Evolutionary conservation across 371 early-diverging fungal species (phyloP), one percentile per base, ranked within the genome.

Genomic region (Mucor racemosus): DNA sequence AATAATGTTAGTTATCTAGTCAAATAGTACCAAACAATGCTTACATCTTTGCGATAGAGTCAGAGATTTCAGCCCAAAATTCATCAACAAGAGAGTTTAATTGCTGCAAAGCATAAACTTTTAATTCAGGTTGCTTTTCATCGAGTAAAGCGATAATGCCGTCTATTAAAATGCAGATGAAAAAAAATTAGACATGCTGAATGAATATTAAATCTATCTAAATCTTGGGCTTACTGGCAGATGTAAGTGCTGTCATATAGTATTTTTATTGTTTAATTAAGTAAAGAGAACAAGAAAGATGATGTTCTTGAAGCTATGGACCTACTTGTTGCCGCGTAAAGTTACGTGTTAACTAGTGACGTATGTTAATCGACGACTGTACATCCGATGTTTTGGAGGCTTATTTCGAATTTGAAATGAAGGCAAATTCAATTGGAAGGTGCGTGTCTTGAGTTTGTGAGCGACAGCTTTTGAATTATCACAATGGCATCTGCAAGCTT

Each of bases 11-110:
- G 26, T 2, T 19, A n/a, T 13, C n/a, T 39, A 39, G 17, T 33
- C 0, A 40, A 26, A 35, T 35, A 40, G 9, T 31, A 21, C 3
- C 40, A 11, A 6, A 1, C 3, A n/a, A 14, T 8, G 4, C 53
- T 66, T 86, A 95, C 94, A 98, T 97, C 80, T 95, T 95, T 7
- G 96, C 86, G 58, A 98, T 89, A 10, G 92, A 87, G 74, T 99
- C 99, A 35, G 98, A 88, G 64, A 98, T 95, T 76, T 98, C 99
- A 15, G 97, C 92, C 99, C 99, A 99, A 77, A 97, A 97, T 68
- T 91, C 90, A 82, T 96, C 94, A 56, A 97, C 94, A 63, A 96
- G 78, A 13, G 76, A 76, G 75, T 97, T 89, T 41, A 99, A 90
- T 82, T 93, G 89, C 66, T 94, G 77, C 48, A 99, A 88, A 46